Conservation (phyloP, 169 alveolate genomes). For the Cryptosporidium muris region DNA sequence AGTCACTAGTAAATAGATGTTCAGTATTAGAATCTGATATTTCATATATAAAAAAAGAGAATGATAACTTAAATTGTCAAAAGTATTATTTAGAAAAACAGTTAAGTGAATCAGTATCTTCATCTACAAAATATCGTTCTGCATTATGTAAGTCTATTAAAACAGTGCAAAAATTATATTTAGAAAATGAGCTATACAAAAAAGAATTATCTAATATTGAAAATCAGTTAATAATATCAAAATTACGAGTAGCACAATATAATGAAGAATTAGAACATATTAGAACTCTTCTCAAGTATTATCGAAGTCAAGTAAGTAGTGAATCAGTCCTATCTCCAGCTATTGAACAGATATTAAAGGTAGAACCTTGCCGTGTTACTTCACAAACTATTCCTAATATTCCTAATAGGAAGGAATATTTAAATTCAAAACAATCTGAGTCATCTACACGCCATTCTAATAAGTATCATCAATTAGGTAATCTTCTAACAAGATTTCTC, state of each 20-base stretch:
- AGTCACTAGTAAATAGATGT: slow-evolving; percentile 1
- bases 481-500: not conserved
- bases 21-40: not conserved
- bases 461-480: not conserved
- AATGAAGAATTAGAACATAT: slow-evolving; percentile 69
- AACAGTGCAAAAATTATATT: slow-evolving; percentile 47
- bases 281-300: slow-evolving; percentile 48
- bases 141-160: slow-evolving; percentile 46
- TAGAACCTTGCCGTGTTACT: slow-evolving; percentile 55
- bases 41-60: slow-evolving; percentile 22
- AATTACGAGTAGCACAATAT: slow-evolving; percentile 64
- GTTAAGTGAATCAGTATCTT: slow-evolving; percentile 13
- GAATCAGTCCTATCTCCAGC: slow-evolving; percentile 63
- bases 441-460: no score
- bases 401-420: no score
- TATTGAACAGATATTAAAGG: slow-evolving; percentile 60
- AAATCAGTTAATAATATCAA: slow-evolving; percentile 64
- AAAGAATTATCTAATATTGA: slow-evolving; percentile 33
- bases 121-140: slow-evolving; percentile 28
- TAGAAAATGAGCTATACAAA: slow-evolving; percentile 30
- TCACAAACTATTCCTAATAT: not conserved
- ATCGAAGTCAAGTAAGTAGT: slow-evolving; percentile 50
- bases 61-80: slow-evolving; percentile 10
- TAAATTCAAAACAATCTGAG: no score
- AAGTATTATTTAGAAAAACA: slow-evolving; percentile 32